These are phyloP conservation scores for Thielaviopsis musarum DNA, from an alignment of 2,329 filamentous ascomycete genomes.

Conservation along the genomic window DNA sequence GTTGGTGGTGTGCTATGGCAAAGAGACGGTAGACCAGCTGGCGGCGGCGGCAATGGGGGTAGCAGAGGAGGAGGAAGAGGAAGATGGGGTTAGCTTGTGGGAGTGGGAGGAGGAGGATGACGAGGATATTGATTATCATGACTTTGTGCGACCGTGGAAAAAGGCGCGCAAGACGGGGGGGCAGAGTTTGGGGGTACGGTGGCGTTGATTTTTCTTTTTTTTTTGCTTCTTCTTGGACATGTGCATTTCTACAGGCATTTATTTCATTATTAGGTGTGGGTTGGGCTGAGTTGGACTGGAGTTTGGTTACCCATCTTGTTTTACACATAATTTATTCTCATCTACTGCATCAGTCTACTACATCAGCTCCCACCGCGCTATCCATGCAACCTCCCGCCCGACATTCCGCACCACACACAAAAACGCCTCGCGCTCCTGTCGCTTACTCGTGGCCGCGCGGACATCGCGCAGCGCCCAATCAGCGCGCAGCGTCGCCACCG, in stretches of 20 bases:
- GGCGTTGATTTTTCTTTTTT: conserved; percentile 3
- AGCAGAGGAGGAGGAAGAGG: not conserved
- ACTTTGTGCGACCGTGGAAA: conserved; percentile 12
- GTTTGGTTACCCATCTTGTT: not conserved
- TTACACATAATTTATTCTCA: too few species aligned
- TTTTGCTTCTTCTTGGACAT: not conserved
- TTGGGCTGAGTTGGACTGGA: not conserved
- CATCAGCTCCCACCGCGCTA: conserved; percentile 61
- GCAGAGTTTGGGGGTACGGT: not conserved
- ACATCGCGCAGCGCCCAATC: conserved; percentile 2
- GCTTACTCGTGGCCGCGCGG: conserved; percentile 14
- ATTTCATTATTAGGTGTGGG: not conserved
- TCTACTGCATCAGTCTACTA: conserved; percentile 18
- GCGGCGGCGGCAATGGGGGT: not conserved
- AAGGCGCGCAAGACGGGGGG: conserved; percentile 6
- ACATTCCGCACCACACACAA: conserved; percentile 70
- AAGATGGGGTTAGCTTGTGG: conserved; percentile 7
- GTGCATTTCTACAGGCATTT: not conserved
- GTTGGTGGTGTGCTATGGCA: conserved; percentile 7
- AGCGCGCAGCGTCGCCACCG: conserved; percentile 47
- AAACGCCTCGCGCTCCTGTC: conserved; percentile 25
- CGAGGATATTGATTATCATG: conserved; percentile 11
- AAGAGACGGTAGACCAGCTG: conserved; percentile 6
- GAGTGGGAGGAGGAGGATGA: conserved; percentile 10
- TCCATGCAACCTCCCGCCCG: conserved; percentile 60